These are phyloP conservation scores for Tolypocladium nubicola DNA, from an alignment of 2,329 filamentous ascomycete species.

Conservation along the genomic window DNA sequence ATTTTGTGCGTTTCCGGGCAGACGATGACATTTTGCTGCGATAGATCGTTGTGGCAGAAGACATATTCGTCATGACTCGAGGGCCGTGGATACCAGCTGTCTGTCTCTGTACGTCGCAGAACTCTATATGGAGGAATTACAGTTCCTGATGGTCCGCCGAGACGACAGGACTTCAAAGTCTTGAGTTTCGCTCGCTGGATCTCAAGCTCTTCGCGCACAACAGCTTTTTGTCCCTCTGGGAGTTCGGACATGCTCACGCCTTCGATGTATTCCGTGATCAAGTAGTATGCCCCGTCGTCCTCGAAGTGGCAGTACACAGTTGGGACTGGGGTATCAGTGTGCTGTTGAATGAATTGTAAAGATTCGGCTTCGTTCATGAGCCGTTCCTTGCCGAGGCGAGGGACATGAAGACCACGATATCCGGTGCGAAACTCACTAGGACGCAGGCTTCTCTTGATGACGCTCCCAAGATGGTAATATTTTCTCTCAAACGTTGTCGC, in stretches of 20 bases:
- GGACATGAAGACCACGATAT: slow-evolving; percentile 15
- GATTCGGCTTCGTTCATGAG: slow-evolving; percentile 3
- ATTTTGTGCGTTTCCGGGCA: slow-evolving; percentile 19
- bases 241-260: slow-evolving; percentile 7
- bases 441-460: slow-evolving; percentile 19
- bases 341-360: slow-evolving; percentile 1
- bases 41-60: slow-evolving; percentile 14
- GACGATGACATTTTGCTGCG: slow-evolving; percentile 13
- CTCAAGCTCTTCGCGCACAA: slow-evolving; percentile 15
- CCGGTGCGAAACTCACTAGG: slow-evolving; percentile 17
- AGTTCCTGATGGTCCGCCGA: slow-evolving; percentile 18
- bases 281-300: slow-evolving; percentile 7
- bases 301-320: slow-evolving; percentile 8
- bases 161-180: slow-evolving; percentile 13
- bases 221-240: neutral
- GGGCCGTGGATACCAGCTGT: slow-evolving; percentile 11
- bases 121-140: slow-evolving; percentile 19
- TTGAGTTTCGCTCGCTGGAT: slow-evolving; percentile 14
- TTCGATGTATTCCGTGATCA: slow-evolving; percentile 9
- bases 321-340: slow-evolving; percentile 8
- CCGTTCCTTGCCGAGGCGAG: slow-evolving; percentile 15
- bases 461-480: slow-evolving; percentile 15
- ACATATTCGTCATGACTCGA: slow-evolving; percentile 9
- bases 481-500: slow-evolving; percentile 16
- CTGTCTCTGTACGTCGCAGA: slow-evolving; percentile 10